These are phyloP conservation scores for Scortechinia acanthostroma DNA, from an alignment of 2,329 filamentous ascomycete genomes.

Conservation along the genomic window DNA sequence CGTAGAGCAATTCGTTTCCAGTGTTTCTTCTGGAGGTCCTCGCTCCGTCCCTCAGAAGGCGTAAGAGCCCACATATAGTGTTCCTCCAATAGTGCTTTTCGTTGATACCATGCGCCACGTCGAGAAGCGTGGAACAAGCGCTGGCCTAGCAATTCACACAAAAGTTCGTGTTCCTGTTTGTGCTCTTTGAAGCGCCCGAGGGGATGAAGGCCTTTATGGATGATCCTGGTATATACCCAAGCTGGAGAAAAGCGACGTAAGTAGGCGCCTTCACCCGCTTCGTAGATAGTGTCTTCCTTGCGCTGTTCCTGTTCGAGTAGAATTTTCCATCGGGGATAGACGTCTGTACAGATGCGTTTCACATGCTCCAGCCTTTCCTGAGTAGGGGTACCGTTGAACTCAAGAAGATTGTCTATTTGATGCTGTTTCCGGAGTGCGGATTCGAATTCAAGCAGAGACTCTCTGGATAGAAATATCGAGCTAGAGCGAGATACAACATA, in stretches of 20 bases:
- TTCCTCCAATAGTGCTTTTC: conserved; percentile 88
- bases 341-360: conserved; percentile 63
- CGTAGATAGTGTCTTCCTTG: conserved; percentile 73
- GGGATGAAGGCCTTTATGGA: conserved; percentile 78
- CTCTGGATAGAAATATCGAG: conserved; percentile 77
- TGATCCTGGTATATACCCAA: conserved; percentile 86
- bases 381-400: conserved; percentile 62
- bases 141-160: conserved; percentile 72
- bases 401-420: conserved; percentile 73
- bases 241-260: conserved; percentile 82
- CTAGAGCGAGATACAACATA: conserved; percentile 86
- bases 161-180: conserved; percentile 65
- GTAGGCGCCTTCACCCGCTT: conserved; percentile 80
- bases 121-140: conserved; percentile 77
- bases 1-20: conserved; percentile 72
- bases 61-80: conserved; percentile 76
- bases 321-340: conserved; percentile 74
- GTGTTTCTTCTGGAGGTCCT: conserved; percentile 66
- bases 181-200: conserved; percentile 79
- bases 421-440: conserved; percentile 76
- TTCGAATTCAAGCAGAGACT: conserved; percentile 79
- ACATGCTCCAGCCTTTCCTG: conserved; percentile 61
- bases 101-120: conserved; percentile 88
- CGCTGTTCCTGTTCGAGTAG: conserved; percentile 68
- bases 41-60: conserved; percentile 26